Conservation (phyloP, 768 basidiomycete genomes). For the Naganishia onofrii region DNA sequence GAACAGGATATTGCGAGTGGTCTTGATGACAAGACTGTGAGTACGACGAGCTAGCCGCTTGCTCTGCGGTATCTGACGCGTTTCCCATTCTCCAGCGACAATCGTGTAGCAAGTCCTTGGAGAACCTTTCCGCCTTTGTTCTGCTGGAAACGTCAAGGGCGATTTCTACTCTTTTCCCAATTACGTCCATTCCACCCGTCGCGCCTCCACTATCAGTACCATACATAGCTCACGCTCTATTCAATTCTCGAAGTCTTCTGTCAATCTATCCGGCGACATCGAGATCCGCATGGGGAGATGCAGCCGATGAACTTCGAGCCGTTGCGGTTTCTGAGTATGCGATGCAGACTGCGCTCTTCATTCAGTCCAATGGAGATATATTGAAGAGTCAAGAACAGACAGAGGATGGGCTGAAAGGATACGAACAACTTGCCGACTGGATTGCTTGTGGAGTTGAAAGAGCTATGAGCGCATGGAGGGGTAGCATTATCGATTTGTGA, state of each 20-base stretch:
- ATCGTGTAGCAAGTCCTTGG: not conserved
- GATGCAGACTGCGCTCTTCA: conserved; percentile 12
- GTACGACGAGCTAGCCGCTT: not conserved
- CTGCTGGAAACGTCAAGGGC: conserved; percentile 12
- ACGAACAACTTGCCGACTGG: conserved; percentile 46
- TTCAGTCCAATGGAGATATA: conserved; percentile 8
- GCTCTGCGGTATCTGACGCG: not conserved
- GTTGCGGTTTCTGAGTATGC: conserved; percentile 49
- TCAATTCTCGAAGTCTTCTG: conserved; percentile 33
- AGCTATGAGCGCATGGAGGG: conserved; percentile 41
- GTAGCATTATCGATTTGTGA: conserved; percentile 39
- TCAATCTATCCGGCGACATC: conserved; percentile 21
- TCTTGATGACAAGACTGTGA: conserved; percentile 21
- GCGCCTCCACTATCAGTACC: conserved; percentile 38
- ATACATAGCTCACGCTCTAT: conserved; percentile 21
- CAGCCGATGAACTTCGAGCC: conserved; percentile 45
- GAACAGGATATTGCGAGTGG: conserved; percentile 29
- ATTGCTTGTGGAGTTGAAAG: conserved; percentile 43
- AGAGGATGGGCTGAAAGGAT: conserved; percentile 41
- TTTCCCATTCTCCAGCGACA: not conserved
- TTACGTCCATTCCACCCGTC: conserved; percentile 33
- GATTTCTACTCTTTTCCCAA: conserved; percentile 40
- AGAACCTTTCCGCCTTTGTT: not conserved
- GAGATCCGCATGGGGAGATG: conserved; percentile 31
- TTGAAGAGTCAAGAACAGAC: conserved; percentile 27